A percentile compares a stretch with the other conserved stretches of the same genome.
phyloP scores from a whole-genome alignment of 495 filamentous ascomycete genomes.

The Lineolata rhizophorae region DNA sequence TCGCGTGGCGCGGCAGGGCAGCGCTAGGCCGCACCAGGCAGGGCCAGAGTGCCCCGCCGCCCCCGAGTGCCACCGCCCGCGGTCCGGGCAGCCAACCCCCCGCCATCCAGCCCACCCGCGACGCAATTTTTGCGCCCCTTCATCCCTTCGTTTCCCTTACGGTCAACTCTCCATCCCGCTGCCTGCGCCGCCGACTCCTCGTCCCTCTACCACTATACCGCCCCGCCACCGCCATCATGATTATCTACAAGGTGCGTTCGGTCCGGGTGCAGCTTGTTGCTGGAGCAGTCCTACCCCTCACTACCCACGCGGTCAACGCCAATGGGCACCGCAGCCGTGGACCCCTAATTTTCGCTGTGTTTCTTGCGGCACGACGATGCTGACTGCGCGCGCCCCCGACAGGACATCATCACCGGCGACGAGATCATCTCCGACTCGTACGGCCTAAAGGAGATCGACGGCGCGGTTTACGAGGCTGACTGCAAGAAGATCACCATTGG shows the following conservation, averaged over 20 bases:
- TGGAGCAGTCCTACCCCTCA: constrained; percentile 1
- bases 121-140: background rate
- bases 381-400: constrained; percentile 2
- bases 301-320: constrained; percentile 1
- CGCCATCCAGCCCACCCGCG: background rate
- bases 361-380: no score
- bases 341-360: no score
- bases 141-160: background rate
- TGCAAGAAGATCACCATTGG: constrained; percentile 71
- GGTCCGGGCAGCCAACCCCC: no score
- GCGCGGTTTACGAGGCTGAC: constrained; percentile 64
- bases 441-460: constrained; percentile 51
- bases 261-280: background rate
- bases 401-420: constrained; percentile 82
- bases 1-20: no score
- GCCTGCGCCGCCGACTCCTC: background rate
- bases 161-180: background rate
- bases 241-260: constrained; percentile 61
- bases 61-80: no score
- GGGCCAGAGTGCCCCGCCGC: no score
- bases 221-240: constrained; percentile 36
- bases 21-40: no score
- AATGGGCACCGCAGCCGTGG: no score
- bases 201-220: background rate
- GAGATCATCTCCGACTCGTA: constrained; percentile 94